Base-by-base conservation (phyloP, 257 asterid species). In the Penstemon newberryi region DNA sequence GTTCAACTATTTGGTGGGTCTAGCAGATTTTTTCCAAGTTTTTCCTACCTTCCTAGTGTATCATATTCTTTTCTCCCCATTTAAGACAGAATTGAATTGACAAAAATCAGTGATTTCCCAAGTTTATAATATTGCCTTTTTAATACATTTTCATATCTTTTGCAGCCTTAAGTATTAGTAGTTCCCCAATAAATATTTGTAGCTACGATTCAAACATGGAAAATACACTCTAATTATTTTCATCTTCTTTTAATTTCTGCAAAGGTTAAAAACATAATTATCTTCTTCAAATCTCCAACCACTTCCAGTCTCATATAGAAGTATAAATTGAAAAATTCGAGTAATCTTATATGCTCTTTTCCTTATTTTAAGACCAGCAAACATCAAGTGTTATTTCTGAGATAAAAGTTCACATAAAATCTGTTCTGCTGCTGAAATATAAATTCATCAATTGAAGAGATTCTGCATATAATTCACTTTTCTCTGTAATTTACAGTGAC, bases 201-300 rank as follows among this genome's bases (percentile, higher is more conserved):
- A 25, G 33, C 33, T 25, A 25, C 33, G 2, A 7, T 46, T 46
- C 8, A 1, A 46, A 46, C 52, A 7, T 46, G 52, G 40, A 8
- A 40, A n/a, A 2, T 6, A 43, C 1, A 7, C 15, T 13, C 54
- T 25, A n/a, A 3, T 61, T 44, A 61, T 4, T 42, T 42, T 41
- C 36, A 15, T 41, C 33, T 18, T 42, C 9, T 60, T 15, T 47
- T n/a, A 47, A 25, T 25, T 25, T 25, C n/a, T 38, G 50, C 15
- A 37, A 38, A 6, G 7, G 51, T 41, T 40, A 39, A 60, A 7
- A 60, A n/a, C 7, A 8, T 41, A 41, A 13, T n/a, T 5, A 40
- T 60, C 47, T 60, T 60, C 52, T 46, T 5, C 52, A 42, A 39
- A 60, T 11, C 65, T 38, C 46, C 65, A 41, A n/a, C 38, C 12